phyloP scores from a whole-genome alignment of 179 eudicot genomes.

The Patellifolia procumbens region DNA sequence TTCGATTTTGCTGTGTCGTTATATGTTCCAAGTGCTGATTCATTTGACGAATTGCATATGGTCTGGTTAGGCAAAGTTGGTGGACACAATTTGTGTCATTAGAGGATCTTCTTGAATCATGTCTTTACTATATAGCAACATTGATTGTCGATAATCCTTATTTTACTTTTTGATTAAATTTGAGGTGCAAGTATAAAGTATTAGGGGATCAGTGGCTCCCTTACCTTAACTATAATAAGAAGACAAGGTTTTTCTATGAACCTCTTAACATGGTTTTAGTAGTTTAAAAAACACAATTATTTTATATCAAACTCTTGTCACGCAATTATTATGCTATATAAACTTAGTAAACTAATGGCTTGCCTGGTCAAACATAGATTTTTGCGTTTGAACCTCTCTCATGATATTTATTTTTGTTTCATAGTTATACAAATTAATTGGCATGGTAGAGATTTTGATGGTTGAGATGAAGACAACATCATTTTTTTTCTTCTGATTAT shows the following conservation, averaged over 20 bases:
- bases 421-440: background rate
- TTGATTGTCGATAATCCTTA: background rate
- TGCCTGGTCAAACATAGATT: background rate
- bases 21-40: background rate
- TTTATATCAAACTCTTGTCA: background rate
- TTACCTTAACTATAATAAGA: background rate
- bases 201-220: background rate
- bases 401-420: background rate
- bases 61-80: background rate
- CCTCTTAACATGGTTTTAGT: background rate
- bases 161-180: background rate
- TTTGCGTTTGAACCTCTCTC: background rate
- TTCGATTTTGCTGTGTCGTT: background rate
- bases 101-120: background rate
- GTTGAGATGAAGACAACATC: background rate
- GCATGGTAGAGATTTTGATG: background rate
- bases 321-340: background rate
- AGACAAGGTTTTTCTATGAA: background rate
- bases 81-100: background rate
- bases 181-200: background rate
- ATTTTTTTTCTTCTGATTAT: no score
- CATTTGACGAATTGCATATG: background rate
- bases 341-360: background rate
- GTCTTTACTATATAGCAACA: background rate
- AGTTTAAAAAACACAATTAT: background rate